A percentile compares a stretch with the other conserved stretches of the same genome.
Conservation (phyloP, 2,329 filamentous ascomycete genomes). For the Plectosphaerella cucumerina region DNA sequence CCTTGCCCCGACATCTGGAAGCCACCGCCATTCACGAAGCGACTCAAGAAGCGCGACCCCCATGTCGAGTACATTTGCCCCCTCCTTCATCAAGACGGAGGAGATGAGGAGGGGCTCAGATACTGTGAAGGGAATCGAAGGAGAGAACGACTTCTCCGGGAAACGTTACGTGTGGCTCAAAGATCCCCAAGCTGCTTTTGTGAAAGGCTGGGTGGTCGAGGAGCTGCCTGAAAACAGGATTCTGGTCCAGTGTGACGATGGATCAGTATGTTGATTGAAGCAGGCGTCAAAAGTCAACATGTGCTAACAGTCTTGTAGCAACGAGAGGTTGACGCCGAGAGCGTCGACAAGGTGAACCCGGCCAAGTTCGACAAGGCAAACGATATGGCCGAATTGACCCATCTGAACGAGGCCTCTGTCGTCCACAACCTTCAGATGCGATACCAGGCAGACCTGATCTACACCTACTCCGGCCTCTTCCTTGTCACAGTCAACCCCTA, state of each 20-base stretch:
- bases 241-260: slow-evolving; percentile 90
- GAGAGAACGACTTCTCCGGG: slow-evolving; percentile 97
- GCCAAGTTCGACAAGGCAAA: slow-evolving; percentile 99
- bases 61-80: slow-evolving; percentile 81
- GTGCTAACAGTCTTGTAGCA: slow-evolving; percentile 49
- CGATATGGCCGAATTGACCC: slow-evolving; percentile 98
- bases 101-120: slow-evolving; percentile 60
- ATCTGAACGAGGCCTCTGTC: slow-evolving; percentile 95
- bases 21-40: slow-evolving; percentile 37
- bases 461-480: slow-evolving; percentile 96
- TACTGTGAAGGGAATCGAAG: slow-evolving; percentile 72
- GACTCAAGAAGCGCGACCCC: slow-evolving; percentile 64
- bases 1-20: slow-evolving; percentile 30
- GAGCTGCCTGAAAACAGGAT: slow-evolving; percentile 67
- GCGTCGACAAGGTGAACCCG: slow-evolving; percentile 97
- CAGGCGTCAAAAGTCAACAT: neutral
- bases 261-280: slow-evolving; percentile 57
- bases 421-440: slow-evolving; percentile 94
- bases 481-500: slow-evolving; percentile 97
- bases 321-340: slow-evolving; percentile 79
- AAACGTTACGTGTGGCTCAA: slow-evolving; percentile 98
- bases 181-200: slow-evolving; percentile 81
- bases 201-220: slow-evolving; percentile 88
- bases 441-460: slow-evolving; percentile 95
- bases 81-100: slow-evolving; percentile 90